Base-by-base conservation (phyloP, 495 filamentous ascomycete genomes). In the Aspergillus campestris region DNA sequence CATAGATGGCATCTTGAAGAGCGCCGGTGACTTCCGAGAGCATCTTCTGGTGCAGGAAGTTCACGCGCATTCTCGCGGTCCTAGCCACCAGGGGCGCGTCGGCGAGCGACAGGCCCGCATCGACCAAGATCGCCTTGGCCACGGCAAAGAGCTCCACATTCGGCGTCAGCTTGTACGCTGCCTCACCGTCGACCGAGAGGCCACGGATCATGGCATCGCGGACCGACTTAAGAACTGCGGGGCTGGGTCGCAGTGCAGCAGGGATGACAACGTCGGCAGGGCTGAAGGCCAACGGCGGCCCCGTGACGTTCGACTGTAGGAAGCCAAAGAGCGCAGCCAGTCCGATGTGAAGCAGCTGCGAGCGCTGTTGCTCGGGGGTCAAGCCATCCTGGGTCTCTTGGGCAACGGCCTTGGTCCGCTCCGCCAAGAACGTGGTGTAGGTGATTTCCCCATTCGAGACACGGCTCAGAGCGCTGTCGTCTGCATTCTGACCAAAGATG, bases 271-370 rank as follows among this genome's bases (percentile, higher is more conserved):
- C 39, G 6, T 73, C 60, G 3, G 71, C 64, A 6, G 78, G 65
- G 34, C 57, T 60, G 57, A 80, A 85, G 0, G 67, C 57, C n/a
- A 87, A 66, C 0, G 82, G 80, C 15, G 90, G 94, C 0, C 92
- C 92, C 10, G 92, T 96, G 41, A 96, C 85, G 61, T 88, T 97
- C 1, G 82, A 81, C 52, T 97, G 92, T 14, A 96, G 61, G 61
- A 97, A 97, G n/a, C 80, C 77, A 55, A 86, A 75, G 14, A 96
- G 70, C 0, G 88, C 82, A 1, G 83, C 82, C 11, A 84, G 66
- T 13, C 79, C 89, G 36, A 92, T 65, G 15, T 74, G 62, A 37
- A 83, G 61, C 29, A 81, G 31, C 39, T 69, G 69, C 6, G 67
- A 72, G 39, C 59, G 57, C 42, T 53, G 59, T 53, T 66, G 60